These are phyloP conservation scores for Canavalia ensiformis DNA, from an alignment of 306 rosid species.

Conservation along the genomic window DNA sequence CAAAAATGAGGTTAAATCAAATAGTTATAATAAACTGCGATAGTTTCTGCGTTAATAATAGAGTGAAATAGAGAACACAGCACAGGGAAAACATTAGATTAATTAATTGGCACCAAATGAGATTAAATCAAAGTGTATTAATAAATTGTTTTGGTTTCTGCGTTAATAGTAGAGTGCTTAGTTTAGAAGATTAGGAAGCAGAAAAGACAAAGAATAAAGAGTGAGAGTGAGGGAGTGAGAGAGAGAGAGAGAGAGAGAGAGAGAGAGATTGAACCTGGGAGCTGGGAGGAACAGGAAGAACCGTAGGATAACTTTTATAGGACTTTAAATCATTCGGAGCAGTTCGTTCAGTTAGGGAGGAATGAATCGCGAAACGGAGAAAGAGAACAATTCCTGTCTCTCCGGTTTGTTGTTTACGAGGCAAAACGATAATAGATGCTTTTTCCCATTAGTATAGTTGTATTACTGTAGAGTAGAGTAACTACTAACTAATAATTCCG, in stretches of 20 bases:
- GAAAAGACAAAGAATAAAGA: too few relatives aligned
- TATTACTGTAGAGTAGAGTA: too few relatives aligned
- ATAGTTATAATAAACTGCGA: too few relatives aligned
- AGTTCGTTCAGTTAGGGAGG: background rate
- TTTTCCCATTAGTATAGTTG: too few relatives aligned
- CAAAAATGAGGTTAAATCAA: background rate
- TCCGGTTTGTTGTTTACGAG: background rate
- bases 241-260: background rate
- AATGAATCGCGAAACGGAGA: background rate
- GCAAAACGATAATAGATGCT: background rate
- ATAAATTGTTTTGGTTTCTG: background rate
- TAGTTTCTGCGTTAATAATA: too few relatives aligned
- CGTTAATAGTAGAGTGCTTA: too few relatives aligned
- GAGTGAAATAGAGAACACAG: background rate
- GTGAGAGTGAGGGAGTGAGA: too few relatives aligned
- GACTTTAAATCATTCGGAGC: background rate
- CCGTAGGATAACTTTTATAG: slow-evolving; percentile 28
- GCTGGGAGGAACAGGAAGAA: slow-evolving; percentile 50
- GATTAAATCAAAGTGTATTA: background rate
- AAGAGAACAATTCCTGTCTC: background rate
- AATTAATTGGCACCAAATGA: background rate
- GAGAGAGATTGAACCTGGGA: slow-evolving; percentile 45
- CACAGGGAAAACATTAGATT: background rate
- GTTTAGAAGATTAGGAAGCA: too few relatives aligned
- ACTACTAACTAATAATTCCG: too few relatives aligned